phyloP scores from a whole-genome alignment of 2,329 filamentous ascomycete genomes.

The Verticillium dahliae region DNA sequence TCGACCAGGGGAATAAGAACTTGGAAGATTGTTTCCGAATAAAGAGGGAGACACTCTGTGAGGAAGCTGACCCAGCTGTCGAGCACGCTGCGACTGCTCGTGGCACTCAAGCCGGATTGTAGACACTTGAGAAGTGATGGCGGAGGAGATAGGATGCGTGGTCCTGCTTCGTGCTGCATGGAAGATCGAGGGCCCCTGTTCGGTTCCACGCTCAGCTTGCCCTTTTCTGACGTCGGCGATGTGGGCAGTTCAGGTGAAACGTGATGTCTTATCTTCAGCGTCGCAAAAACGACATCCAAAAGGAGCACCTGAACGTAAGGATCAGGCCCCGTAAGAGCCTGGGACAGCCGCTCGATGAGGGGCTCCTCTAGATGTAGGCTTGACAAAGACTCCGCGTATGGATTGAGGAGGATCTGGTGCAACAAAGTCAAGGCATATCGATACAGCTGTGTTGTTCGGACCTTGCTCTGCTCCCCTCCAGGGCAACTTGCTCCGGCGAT shows the following conservation, averaged over 20 bases:
- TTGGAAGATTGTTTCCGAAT: conserved; percentile 80
- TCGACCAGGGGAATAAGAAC: conserved; percentile 86
- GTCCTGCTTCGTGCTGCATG: conserved; percentile 21
- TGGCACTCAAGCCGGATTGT: conserved; percentile 70
- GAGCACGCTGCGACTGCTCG: conserved; percentile 67
- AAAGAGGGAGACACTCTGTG: conserved; percentile 75
- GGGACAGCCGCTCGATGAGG: conserved; percentile 62
- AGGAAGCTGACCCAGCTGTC: conserved; percentile 91
- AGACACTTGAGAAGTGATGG: conserved; percentile 75
- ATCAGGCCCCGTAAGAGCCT: conserved; percentile 55
- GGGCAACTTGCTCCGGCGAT: conserved; percentile 38
- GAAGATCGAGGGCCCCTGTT: conserved; percentile 31
- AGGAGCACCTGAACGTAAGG: conserved; percentile 70
- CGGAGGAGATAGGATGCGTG: conserved; percentile 47
- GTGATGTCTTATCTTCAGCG: conserved; percentile 58
- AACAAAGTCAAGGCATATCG: conserved; percentile 64
- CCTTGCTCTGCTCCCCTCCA: conserved; percentile 26
- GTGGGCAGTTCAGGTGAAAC: conserved; percentile 29
- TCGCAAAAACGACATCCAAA: conserved; percentile 69
- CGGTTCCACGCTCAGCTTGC: conserved; percentile 33
- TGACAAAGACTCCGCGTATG: conserved; percentile 51
- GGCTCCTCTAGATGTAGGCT: conserved; percentile 63
- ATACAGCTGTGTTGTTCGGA: conserved; percentile 60
- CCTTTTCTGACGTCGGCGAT: conserved; percentile 42
- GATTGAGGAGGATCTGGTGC: conserved; percentile 61